These are phyloP conservation scores for Plasmodium gallinaceum DNA, from an alignment of 169 alveolate genomes.

Conservation along the genomic window DNA sequence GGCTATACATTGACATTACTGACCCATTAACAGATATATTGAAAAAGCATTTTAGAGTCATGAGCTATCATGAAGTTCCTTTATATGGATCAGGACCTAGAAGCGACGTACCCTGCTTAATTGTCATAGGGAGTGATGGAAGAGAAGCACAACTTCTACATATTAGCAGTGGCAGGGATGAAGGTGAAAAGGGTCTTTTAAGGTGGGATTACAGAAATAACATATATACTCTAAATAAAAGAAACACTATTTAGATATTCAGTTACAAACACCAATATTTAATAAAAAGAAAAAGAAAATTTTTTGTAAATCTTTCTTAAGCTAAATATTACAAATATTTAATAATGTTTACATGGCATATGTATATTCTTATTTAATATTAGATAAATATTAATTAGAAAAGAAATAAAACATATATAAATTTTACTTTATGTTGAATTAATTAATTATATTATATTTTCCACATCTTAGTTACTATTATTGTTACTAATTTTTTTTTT, in stretches of 20 bases:
- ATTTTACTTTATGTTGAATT: too few relatives aligned
- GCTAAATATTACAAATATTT: not conserved
- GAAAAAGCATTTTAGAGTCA: slow-evolving; percentile 80
- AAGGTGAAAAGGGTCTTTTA: slow-evolving; percentile 81
- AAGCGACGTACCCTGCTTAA: slow-evolving; percentile 79
- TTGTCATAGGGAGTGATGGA: slow-evolving; percentile 85
- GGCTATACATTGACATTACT: slow-evolving; percentile 79
- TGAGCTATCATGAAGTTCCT: slow-evolving; percentile 64
- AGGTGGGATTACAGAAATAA: slow-evolving; percentile 78
- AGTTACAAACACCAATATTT: too few relatives aligned
- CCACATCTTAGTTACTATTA: not conserved
- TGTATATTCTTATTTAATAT: too few relatives aligned
- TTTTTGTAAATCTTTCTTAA: slow-evolving; percentile 7
- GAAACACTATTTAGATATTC: not conserved
- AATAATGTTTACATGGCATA: too few relatives aligned
- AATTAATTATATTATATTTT: not conserved
- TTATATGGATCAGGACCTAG: slow-evolving; percentile 80
- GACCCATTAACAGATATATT: slow-evolving; percentile 81
- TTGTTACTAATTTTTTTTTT: not conserved
- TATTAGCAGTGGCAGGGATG: slow-evolving; percentile 83
- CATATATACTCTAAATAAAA: slow-evolving; percentile 54
- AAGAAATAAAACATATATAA: too few relatives aligned
- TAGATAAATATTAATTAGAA: too few relatives aligned
- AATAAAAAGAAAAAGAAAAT: not conserved
- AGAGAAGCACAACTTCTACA: slow-evolving; percentile 82